Base-by-base conservation (phyloP, 306 rosid genomes). In the Lathyrus aphaca region DNA sequence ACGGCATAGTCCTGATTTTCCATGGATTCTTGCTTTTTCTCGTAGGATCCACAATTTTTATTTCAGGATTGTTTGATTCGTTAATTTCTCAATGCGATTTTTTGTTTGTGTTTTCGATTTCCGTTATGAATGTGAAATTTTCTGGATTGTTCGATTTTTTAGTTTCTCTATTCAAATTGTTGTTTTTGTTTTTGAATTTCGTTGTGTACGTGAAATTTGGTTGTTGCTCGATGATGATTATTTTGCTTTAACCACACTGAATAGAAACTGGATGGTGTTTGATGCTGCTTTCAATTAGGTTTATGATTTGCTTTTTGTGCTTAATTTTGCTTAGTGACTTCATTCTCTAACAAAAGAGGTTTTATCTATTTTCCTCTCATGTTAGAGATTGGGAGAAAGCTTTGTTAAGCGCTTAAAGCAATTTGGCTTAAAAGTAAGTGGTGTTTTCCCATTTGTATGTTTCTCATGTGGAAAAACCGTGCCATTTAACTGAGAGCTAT, bases 241-340 rank as follows among this genome's bases (percentile, higher is more conserved):
- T 4, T 74, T 71, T 82, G 91, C 95, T 86, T 88, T 82, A 88
- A 88, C 95, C 95, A 88, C 89, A 86, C 91, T 15, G 88, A 82
- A 81, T 1, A 19, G 86, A 82, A 43, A 3, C 69, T 59, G 71
- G 64, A 30, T 44, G 63, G 43, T 81, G 67, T 12, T 64, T 66
- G 5, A 11, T 6, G 55, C 54, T 10, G 44, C 21, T 83, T 46
- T 53, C 13, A 42, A 56, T n/a, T 32, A 32, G 58, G 56, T 17
- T 23, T 19, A 6, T 57, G 16, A 16, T 32, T 17, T 42, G 51
- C 78, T 65, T 78, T 23, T 23, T 51, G 78, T 78, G 78, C 77
- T 87, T 78, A 79, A 43, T 35, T 51, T 78, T 62, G 75, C 68
- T 32, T 62, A 0, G 61, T 82, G 89, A 84, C 38, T 57, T 42